These are phyloP conservation scores for Saitozyma sp. DNA, from an alignment of 768 basidiomycete genomes.

Conservation along the genomic window DNA sequence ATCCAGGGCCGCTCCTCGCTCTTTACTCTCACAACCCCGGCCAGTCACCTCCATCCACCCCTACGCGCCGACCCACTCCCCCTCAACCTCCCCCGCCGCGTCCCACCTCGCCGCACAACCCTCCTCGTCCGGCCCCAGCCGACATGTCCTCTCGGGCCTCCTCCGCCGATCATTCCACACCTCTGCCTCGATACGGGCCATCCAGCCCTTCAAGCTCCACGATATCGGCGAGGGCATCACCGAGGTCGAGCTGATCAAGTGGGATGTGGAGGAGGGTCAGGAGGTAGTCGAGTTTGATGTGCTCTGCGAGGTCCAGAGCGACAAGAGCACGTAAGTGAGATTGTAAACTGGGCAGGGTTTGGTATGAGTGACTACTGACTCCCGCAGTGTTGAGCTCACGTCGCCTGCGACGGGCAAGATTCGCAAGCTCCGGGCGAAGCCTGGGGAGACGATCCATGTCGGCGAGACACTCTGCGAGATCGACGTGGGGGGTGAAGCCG, in stretches of 20 bases:
- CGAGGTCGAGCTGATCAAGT: conserved; percentile 44
- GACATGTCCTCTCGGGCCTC: background rate
- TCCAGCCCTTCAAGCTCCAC: conserved; percentile 42
- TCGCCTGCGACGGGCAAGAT: conserved; percentile 34
- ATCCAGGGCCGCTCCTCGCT: no score
- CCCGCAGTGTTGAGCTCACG: conserved; percentile 39
- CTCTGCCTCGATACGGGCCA: background rate
- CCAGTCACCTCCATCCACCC: no score
- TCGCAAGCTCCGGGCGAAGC: conserved; percentile 16
- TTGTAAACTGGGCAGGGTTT: background rate
- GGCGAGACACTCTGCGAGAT: conserved; percentile 43
- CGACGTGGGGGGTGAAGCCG: conserved; percentile 13
- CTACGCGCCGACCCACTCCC: no score
- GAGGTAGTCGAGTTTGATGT: conserved; percentile 42
- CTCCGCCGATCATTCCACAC: conserved; percentile 8
- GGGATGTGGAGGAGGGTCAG: conserved; percentile 40
- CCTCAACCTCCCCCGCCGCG: no score
- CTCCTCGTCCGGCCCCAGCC: no score
- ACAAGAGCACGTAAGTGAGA: conserved; percentile 42
- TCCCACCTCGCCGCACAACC: no score
- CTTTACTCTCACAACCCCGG: no score
- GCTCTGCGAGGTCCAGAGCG: conserved; percentile 47
- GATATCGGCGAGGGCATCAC: conserved; percentile 50
- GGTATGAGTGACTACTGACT: background rate
- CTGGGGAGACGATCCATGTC: conserved; percentile 35